Evolutionary conservation across 116 monocot genomes (phyloP).

Genomic region (Dioscorea cayenensis): DNA sequence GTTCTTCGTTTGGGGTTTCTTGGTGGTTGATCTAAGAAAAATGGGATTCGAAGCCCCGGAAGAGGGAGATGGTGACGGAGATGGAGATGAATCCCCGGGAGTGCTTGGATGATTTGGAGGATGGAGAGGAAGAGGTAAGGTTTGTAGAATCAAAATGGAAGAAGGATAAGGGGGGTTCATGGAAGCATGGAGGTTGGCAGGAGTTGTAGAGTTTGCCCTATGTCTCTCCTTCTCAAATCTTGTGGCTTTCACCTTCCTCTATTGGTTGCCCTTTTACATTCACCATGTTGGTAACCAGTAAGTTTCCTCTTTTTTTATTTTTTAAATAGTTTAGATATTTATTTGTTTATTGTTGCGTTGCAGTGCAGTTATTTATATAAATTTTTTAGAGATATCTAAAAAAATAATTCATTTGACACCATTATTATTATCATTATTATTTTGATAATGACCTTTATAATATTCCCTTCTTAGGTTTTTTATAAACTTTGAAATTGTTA

Average conservation of each 20-base stretch:
- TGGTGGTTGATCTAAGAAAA: constrained; percentile 56
- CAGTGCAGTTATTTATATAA: no score
- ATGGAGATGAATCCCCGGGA: constrained; percentile 38
- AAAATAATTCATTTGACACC: no score
- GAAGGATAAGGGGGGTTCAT: constrained; percentile 39
- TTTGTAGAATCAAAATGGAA: constrained; percentile 13
- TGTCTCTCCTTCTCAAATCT: constrained; percentile 93
- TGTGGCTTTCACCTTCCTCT: constrained; percentile 85
- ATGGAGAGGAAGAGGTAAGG: constrained; percentile 28
- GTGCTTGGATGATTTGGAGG: constrained; percentile 21
- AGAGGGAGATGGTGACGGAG: constrained; percentile 6
- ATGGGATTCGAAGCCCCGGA: constrained; percentile 15
- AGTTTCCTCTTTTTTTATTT: background rate
- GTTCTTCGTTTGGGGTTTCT: constrained; percentile 30
- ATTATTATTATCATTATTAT: no score
- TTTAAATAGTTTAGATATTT: no score
- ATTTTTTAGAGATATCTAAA: no score
- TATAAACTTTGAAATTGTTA: no score
- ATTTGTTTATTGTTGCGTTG: no score
- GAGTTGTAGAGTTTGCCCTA: constrained; percentile 64
- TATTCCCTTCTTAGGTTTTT: no score
- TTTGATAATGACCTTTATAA: no score
- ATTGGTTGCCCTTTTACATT: constrained; percentile 96
- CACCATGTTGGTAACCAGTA: constrained; percentile 75
- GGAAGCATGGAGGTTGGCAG: constrained; percentile 82